Percentiles rank a stretch among this genome's conserved stretches.
phyloP scores from a whole-genome alignment of 192 early-diverging fungal genomes.

The Backusella sp. region DNA sequence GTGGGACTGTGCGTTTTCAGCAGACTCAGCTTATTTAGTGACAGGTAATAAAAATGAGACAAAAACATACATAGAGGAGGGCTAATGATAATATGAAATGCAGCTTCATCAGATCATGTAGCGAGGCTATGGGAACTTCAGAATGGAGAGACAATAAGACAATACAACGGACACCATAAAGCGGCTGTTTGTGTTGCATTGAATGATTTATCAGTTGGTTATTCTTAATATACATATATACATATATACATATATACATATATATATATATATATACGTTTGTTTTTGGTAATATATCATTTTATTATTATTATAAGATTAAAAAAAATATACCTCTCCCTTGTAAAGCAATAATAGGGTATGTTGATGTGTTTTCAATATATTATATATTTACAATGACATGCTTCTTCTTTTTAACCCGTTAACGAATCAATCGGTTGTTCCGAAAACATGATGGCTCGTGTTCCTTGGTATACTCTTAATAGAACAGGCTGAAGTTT shows the following conservation, averaged over 20 bases:
- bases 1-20: conserved; percentile 91
- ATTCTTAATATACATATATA: conserved; percentile 23
- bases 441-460: conserved; percentile 50
- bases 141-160: conserved; percentile 75
- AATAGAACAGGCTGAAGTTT: conserved; percentile 43
- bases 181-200: conserved; percentile 85
- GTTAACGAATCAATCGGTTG: neutral
- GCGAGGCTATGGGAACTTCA: conserved; percentile 82
- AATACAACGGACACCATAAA: conserved; percentile 90
- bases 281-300: neutral
- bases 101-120: conserved; percentile 82
- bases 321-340: neutral
- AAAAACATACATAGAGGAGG: neutral
- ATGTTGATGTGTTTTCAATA: too few relatives aligned
- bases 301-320: neutral
- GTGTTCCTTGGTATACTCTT: conserved; percentile 51
- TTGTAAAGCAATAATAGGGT: neutral
- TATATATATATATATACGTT: too few relatives aligned
- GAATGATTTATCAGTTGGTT: conserved; percentile 68
- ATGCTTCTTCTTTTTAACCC: neutral
- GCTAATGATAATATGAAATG: neutral
- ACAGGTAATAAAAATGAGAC: conserved; percentile 44
- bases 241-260: too few relatives aligned
- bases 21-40: conserved; percentile 88
- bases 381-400: neutral